Evolutionary conservation across 345 rosid genomes (phyloP), one percentile per base, ranked within the genome.

Genomic region (Eucalyptus curtisii): DNA sequence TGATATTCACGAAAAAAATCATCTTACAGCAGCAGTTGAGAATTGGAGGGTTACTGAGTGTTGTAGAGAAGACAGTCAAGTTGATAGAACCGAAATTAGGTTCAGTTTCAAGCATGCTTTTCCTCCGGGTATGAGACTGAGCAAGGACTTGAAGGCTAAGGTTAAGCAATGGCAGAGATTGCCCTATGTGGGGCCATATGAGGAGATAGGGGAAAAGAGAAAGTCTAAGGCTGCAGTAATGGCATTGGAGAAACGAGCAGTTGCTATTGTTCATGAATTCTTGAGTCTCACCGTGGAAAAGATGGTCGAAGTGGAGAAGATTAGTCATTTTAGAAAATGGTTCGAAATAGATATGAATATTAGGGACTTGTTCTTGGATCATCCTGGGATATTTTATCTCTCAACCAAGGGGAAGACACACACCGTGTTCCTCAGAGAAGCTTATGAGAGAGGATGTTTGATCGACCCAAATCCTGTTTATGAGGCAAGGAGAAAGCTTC

Each of bases 231-330:
- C 93, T 31, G 95, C 94, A 66, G 81, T 85, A 59, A 91, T 88
- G 93, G 91, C 89, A 86, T 42, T 92, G 89, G 99, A 98, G 94
- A 97, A 98, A 92, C 92, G 96, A 86, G 97, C 96, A 10, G 97
- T 97, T 87, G 96, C 96, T 7, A 90, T 95, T 15, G 96, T 93
- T n/a, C 99, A 98, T 84, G 99, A 98, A 91, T 97, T 98, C 90
- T 91, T 96, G 80, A 95, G 95, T 85, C 91, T 98, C 92, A 97
- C 97, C 1, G 97, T 98, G 87, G 99, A 98, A 92, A 94, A 95
- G 92, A 95, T 94, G 99, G 98, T 97, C 89, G 99, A 96, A 88
- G 99, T 96, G 89, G 98, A 98, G 89, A 96, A 97, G 94, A 95
- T 97, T 30, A 98, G 99, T 88, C 99, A 98, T 91, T 98, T 95